phyloP scores from a whole-genome alignment of 345 rosid genomes.

The Leavenworthia alabamica region DNA sequence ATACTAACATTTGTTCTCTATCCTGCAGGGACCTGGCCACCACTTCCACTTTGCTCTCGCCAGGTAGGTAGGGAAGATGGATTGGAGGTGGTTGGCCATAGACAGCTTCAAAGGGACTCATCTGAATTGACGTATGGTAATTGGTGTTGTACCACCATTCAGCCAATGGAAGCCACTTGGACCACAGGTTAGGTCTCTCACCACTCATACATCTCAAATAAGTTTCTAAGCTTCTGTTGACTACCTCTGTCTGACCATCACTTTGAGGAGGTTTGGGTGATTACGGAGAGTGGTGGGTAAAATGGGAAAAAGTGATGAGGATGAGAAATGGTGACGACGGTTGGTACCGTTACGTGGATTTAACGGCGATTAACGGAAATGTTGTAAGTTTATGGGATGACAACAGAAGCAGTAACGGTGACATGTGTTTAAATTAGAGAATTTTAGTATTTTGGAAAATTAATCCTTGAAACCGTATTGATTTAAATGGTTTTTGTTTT shows the following conservation, averaged over 20 bases:
- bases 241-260: too few relatives aligned
- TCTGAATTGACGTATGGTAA: not conserved
- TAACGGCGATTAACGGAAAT: conserved; percentile 58
- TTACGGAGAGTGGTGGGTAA: conserved; percentile 31
- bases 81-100: not conserved
- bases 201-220: too few relatives aligned
- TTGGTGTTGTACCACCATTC: not conserved
- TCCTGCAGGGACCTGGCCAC: not conserved
- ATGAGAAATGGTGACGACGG: conserved; percentile 40
- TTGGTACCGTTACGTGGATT: conserved; percentile 61
- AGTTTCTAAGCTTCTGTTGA: too few relatives aligned
- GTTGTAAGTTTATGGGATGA: conserved; percentile 77
- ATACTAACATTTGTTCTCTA: not conserved
- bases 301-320: conserved; percentile 38
- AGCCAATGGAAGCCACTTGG: too few relatives aligned
- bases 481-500: too few relatives aligned
- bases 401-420: not conserved
- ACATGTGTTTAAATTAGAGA: too few relatives aligned
- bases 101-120: accelerated
- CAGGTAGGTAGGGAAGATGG: not conserved
- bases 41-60: not conserved
- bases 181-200: too few relatives aligned
- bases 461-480: too few relatives aligned
- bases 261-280: conserved; percentile 9
- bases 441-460: too few relatives aligned